Evolutionary conservation across 768 basidiomycete species (phyloP).

Genomic region (Calvatia gigantea): DNA sequence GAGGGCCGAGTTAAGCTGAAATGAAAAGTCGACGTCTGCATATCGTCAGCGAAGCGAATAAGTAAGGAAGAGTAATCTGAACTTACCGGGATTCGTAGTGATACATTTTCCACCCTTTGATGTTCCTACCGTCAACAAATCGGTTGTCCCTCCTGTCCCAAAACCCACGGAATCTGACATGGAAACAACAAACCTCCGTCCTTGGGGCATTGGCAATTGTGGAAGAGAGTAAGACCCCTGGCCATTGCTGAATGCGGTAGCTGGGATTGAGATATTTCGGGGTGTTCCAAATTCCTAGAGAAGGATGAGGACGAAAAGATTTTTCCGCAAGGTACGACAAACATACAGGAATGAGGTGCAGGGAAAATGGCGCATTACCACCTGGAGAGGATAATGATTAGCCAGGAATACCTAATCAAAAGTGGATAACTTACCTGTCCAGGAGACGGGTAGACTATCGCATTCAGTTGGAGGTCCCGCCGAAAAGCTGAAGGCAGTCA

Average conservation of each 20-base stretch:
- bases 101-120: constrained; percentile 50
- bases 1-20: constrained; percentile 47
- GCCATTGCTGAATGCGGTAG: constrained; percentile 49
- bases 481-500: constrained; percentile 45
- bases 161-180: constrained; percentile 77
- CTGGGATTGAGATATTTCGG: constrained; percentile 51
- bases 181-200: constrained; percentile 44
- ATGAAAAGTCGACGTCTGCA: constrained; percentile 40
- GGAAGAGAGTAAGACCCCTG: constrained; percentile 47
- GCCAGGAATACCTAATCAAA: not conserved
- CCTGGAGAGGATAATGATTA: constrained; percentile 34
- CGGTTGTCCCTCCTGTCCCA: constrained; percentile 57
- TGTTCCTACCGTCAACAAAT: constrained; percentile 43
- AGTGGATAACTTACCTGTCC: constrained; percentile 47
- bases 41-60: not conserved
- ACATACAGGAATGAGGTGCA: constrained; percentile 51
- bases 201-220: constrained; percentile 38
- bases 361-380: constrained; percentile 51
- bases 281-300: constrained; percentile 51
- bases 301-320: not conserved
- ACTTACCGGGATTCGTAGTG: constrained; percentile 39
- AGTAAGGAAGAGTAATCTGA: not conserved
- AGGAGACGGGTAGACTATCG: constrained; percentile 55
- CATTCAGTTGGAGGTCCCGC: constrained; percentile 49
- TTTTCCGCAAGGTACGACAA: not conserved